Percentiles rank a stretch among this genome's conserved stretches.
Evolutionary conservation across 2,329 filamentous ascomycete species (phyloP).

Genomic region (Botrytis elliptica): DNA sequence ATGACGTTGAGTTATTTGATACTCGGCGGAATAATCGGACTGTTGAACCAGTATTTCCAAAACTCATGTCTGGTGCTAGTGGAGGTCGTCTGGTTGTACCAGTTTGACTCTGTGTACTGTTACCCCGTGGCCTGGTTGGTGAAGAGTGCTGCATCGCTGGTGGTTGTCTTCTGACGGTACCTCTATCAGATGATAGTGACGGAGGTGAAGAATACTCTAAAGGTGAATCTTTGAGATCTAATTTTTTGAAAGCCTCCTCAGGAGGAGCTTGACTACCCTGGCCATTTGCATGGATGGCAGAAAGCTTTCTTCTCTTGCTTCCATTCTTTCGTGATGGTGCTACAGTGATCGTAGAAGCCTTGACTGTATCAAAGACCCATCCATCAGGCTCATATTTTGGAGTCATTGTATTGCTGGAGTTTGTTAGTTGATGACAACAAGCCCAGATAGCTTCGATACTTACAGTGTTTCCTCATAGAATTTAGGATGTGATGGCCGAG

Average conservation of each 20-base stretch:
- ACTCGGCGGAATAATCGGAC: conserved; percentile 89
- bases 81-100: conserved; percentile 61
- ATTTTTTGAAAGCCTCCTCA: conserved; percentile 59
- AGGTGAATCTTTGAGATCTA: conserved; percentile 61
- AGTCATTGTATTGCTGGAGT: conserved; percentile 60
- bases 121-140: conserved; percentile 35
- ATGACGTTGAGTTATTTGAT: conserved; percentile 58
- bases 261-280: conserved; percentile 37
- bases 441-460: conserved; percentile 30
- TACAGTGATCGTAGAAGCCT: conserved; percentile 56
- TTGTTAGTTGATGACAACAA: conserved; percentile 26
- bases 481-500: conserved; percentile 67
- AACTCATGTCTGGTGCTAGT: conserved; percentile 84
- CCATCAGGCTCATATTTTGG: conserved; percentile 72
- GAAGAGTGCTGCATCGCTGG: conserved; percentile 39
- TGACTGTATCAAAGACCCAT: conserved; percentile 96
- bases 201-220: conserved; percentile 56
- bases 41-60: conserved; percentile 89
- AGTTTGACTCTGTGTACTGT: conserved; percentile 33
- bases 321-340: conserved; percentile 51
- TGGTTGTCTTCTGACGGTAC: conserved; percentile 49
- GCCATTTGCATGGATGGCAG: conserved; percentile 51
- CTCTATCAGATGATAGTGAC: conserved; percentile 57
- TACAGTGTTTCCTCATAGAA: conserved; percentile 92
- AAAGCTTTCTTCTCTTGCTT: conserved; percentile 55